A percentile compares a stretch with the other conserved stretches of the same genome.
Evolutionary conservation across 2,329 filamentous ascomycete genomes (phyloP).

Genomic region (Fusarium tricinctum): DNA sequence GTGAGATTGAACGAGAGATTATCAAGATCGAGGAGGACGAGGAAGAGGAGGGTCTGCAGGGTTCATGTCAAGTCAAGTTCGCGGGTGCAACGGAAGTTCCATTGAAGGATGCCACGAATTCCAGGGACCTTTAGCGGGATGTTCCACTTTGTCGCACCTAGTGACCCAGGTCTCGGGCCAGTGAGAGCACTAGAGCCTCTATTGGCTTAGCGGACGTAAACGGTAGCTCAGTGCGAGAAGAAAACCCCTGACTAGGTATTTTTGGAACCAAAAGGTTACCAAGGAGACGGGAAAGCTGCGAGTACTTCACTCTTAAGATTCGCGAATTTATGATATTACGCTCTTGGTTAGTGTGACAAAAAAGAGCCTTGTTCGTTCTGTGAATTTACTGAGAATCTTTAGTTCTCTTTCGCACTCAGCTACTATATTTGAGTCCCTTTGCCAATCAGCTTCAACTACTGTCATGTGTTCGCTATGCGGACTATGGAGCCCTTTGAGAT

Average conservation of each 20-base stretch:
- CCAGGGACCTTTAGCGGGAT: slow-evolving; percentile 35
- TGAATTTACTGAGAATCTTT: background rate
- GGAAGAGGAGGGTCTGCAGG: slow-evolving; percentile 12
- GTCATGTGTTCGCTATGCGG: background rate
- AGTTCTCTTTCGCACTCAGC: too few species aligned
- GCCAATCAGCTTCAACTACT: slow-evolving; percentile 3
- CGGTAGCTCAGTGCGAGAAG: slow-evolving; percentile 7
- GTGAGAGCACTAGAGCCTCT: slow-evolving; percentile 28
- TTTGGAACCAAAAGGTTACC: slow-evolving; percentile 21
- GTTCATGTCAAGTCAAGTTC: slow-evolving; percentile 17
- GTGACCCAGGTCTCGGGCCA: slow-evolving; percentile 19
- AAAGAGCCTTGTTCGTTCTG: background rate
- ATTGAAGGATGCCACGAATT: slow-evolving; percentile 15
- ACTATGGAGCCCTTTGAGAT: background rate
- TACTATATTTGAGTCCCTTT: background rate
- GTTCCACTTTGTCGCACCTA: slow-evolving; percentile 32
- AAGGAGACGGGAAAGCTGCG: slow-evolving; percentile 19
- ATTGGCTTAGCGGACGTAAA: slow-evolving; percentile 29
- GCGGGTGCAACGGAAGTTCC: slow-evolving; percentile 36
- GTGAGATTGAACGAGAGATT: slow-evolving; percentile 15
- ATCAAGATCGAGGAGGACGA: slow-evolving; percentile 12
- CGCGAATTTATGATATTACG: background rate
- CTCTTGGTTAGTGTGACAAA: background rate
- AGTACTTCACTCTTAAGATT: slow-evolving; percentile 29
- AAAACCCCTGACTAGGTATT: slow-evolving; percentile 39